Evolutionary conservation across 345 rosid species (phyloP).

Genomic region (Bruguiera gymnorhiza): DNA sequence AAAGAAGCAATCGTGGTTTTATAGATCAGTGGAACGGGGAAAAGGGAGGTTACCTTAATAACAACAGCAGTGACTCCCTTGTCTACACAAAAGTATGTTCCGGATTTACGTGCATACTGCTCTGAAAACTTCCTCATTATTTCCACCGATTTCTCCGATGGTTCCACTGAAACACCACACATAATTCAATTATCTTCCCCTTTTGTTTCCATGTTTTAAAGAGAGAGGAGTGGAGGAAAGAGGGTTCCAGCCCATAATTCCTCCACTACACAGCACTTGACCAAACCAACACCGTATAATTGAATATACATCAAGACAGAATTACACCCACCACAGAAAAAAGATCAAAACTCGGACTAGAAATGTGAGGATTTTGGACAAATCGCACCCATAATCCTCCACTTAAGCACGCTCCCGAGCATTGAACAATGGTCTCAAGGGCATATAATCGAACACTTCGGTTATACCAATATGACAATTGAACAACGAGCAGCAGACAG

Average conservation of each 20-base stretch:
- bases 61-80: conserved; percentile 96
- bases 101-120: conserved; percentile 92
- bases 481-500: too few relatives aligned
- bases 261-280: too few relatives aligned
- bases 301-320: not conserved
- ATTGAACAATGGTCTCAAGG: too few relatives aligned
- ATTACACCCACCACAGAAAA: not conserved
- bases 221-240: too few relatives aligned
- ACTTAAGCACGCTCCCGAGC: too few relatives aligned
- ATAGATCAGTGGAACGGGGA: not conserved
- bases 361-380: not conserved
- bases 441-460: too few relatives aligned
- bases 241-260: too few relatives aligned
- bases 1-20: too few relatives aligned
- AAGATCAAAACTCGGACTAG: not conserved
- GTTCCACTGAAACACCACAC: conserved; percentile 51
- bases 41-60: conserved; percentile 55
- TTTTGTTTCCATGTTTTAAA: too few relatives aligned
- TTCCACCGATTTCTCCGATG: conserved; percentile 83
- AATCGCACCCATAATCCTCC: too few relatives aligned
- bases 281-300: too few relatives aligned
- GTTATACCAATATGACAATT: too few relatives aligned
- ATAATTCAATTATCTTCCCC: not conserved
- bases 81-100: conserved; percentile 86
- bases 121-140: conserved; percentile 97